These are phyloP conservation scores for Hypholoma fasciculare DNA, from an alignment of 768 basidiomycete species.

Conservation along the genomic window DNA sequence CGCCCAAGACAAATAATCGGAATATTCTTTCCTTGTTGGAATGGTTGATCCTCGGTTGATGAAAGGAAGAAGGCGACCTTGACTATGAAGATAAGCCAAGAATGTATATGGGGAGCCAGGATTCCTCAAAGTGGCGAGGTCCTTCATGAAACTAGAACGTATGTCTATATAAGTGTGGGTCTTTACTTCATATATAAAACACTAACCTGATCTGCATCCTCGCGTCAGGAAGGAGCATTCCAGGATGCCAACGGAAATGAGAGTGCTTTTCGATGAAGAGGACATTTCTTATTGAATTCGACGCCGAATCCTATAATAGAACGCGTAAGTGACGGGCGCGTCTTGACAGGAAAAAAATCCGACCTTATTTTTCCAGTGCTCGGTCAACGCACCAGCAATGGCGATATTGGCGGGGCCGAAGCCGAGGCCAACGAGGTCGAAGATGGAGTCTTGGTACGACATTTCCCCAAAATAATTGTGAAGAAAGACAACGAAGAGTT, in stretches of 20 bases:
- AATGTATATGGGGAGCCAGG: constrained; percentile 54
- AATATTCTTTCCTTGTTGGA: constrained; percentile 52
- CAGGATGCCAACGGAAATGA: constrained; percentile 54
- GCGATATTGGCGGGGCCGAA: constrained; percentile 57
- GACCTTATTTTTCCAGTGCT: constrained; percentile 30
- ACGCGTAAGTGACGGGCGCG: neutral
- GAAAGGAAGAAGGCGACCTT: constrained; percentile 49
- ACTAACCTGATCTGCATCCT: constrained; percentile 54
- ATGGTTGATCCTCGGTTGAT: constrained; percentile 53
- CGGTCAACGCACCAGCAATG: constrained; percentile 48
- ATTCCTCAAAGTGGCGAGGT: constrained; percentile 51
- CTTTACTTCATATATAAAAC: neutral
- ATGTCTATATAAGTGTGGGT: neutral
- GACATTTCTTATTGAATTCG: constrained; percentile 24
- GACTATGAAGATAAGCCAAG: constrained; percentile 49
- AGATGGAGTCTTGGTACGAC: constrained; percentile 22
- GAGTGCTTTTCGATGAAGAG: constrained; percentile 51
- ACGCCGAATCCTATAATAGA: neutral
- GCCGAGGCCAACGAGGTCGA: constrained; percentile 50
- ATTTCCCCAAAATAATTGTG: constrained; percentile 1
- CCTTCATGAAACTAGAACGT: constrained; percentile 45
- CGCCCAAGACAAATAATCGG: constrained; percentile 56
- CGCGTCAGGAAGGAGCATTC: constrained; percentile 52
- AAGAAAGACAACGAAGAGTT: neutral
- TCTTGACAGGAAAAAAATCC: neutral